Base-by-base conservation (phyloP, 192 early-diverging fungal genomes). In the Coemansia sp. region DNA sequence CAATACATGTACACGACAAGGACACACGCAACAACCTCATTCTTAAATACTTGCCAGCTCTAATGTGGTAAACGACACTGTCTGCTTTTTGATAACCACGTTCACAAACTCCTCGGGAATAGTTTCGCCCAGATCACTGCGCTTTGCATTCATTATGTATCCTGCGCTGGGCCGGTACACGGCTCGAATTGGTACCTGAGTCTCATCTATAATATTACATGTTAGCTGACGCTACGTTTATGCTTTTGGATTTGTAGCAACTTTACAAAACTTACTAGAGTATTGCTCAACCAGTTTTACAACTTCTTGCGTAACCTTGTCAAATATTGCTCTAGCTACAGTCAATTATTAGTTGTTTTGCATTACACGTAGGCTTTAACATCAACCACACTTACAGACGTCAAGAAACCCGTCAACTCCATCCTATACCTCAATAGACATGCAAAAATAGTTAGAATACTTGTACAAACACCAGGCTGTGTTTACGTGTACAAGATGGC, bases 381-480 rank as follows among this genome's bases (percentile, higher is more conserved):
- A 19, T 4, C 5, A 32, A 21, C 72, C 1, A 27, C 53, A 69
- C 81, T 72, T 85, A 75, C 87, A 88, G 27, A 95, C 90, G 69
- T 97, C 94, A 19, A 97, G 84, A 35, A 95, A 83, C 1, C 92
- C 89, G 67, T 91, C 93, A 12, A 89, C 84, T 3, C 92, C 90
- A 21, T 89, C 84, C 85, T 87, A 73, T 12, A 32, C 9, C 15
- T 10, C 4, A n/a, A 3, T 24, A 24, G 22, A 11, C 22, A 53
- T 24, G 25, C 11, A 35, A 35, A 58, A 15, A 19, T 73, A 14
- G n/a, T n/a, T 47, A 4, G 8, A 11, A 51, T 2, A 3, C 37
- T 35, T 56, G 21, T 15, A 2, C 25, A 27, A 10, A 24, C 2
- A 19, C 14, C 10, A 35, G 22, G 7, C 8, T 8, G 32, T 35